These are phyloP conservation scores for Aureobasidium vineae DNA, from an alignment of 2,329 filamentous ascomycete species.

Conservation along the genomic window DNA sequence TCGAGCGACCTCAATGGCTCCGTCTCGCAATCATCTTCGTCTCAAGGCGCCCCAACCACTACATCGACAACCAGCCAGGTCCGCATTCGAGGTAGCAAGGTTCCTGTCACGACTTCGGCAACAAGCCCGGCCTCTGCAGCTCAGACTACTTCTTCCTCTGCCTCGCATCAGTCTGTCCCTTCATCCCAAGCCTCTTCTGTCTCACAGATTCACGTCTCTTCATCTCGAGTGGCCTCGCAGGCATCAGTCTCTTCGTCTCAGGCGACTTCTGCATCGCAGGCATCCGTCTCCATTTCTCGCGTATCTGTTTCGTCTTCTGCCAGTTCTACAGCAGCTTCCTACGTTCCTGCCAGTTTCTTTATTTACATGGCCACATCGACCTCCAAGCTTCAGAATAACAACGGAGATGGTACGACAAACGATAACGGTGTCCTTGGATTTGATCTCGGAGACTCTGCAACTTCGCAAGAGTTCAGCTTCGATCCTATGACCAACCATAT, in stretches of 20 bases:
- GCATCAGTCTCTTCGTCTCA: background rate
- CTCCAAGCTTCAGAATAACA: background rate
- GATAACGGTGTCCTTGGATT: constrained; percentile 11
- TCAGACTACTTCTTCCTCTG: background rate
- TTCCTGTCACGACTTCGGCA: background rate
- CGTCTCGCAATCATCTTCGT: background rate
- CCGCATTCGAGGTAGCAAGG: constrained; percentile 4
- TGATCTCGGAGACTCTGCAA: constrained; percentile 3
- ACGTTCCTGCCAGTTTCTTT: constrained; percentile 5
- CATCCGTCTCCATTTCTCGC: background rate
- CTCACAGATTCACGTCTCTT: background rate
- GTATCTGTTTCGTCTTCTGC: background rate
- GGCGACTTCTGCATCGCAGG: background rate
- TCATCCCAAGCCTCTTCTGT: background rate
- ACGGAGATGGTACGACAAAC: background rate
- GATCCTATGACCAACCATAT: constrained; percentile 1
- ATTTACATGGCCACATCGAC: background rate
- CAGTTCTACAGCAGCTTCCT: background rate
- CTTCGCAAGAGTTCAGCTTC: background rate
- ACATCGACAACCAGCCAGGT: background rate
- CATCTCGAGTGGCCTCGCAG: background rate
- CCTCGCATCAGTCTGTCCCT: background rate
- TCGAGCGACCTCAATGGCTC: background rate
- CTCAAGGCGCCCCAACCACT: background rate
- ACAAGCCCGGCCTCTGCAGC: background rate